phyloP scores from a whole-genome alignment of 306 rosid genomes.

The Malus asiatica region DNA sequence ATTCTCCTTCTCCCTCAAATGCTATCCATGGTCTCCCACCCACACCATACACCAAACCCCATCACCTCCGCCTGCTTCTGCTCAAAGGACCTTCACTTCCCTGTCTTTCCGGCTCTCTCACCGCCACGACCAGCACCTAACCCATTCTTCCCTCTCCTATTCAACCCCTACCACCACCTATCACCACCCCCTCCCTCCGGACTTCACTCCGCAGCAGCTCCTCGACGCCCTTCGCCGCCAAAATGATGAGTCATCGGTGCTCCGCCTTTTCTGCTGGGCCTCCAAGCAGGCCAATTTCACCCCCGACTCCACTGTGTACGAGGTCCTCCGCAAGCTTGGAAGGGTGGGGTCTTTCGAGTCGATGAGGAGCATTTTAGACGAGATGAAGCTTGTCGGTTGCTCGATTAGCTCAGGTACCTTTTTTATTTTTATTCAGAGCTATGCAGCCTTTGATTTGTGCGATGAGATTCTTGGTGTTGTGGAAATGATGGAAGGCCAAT shows the following conservation, averaged over 20 bases:
- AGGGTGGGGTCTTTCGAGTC: conserved; percentile 45
- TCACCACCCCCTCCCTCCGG: conserved; percentile 40
- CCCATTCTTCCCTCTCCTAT: conserved; percentile 8
- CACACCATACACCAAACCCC: conserved; percentile 4
- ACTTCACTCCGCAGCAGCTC: conserved; percentile 59
- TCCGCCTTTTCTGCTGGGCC: conserved; percentile 64
- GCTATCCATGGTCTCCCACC: conserved; percentile 34
- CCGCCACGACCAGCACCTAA: conserved; percentile 18
- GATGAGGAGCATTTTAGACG: conserved; percentile 34
- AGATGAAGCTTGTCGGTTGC: conserved; percentile 34
- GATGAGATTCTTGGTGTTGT: conserved; percentile 36
- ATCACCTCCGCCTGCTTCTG: conserved; percentile 17
- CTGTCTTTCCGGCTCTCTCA: conserved; percentile 12
- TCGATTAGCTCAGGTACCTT: conserved; percentile 32
- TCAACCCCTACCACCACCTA: conserved; percentile 12
- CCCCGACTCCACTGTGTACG: conserved; percentile 35
- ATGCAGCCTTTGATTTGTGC: conserved; percentile 36
- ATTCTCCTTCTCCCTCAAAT: conserved; percentile 31
- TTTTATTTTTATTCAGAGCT: conserved; percentile 40
- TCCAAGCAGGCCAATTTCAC: conserved; percentile 59
- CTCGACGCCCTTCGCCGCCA: conserved; percentile 62
- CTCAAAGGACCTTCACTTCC: conserved; percentile 16
- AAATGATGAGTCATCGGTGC: conserved; percentile 55
- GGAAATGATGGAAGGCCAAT: conserved; percentile 46
- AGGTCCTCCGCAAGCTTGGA: conserved; percentile 49